A percentile compares a stretch with the other conserved stretches of the same genome.
Conservation (phyloP, 345 rosid species). For the Cardamine occulta region DNA sequence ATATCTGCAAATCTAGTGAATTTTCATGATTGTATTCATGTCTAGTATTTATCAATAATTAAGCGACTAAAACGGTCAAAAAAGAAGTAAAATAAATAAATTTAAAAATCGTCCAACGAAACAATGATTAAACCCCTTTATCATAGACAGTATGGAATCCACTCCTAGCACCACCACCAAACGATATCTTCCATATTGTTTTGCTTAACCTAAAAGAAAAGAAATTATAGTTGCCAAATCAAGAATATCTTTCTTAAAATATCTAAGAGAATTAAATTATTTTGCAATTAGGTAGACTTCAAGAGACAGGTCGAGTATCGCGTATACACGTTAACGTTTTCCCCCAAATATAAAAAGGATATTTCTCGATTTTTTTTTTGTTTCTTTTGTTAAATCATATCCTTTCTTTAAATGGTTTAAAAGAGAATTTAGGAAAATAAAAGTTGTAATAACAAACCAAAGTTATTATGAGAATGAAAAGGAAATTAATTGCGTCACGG, state of each 20-base stretch:
- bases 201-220: constrained; percentile 27
- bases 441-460: constrained; percentile 21
- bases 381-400: not conserved
- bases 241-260: constrained; percentile 5
- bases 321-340: constrained; percentile 24
- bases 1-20: constrained; percentile 10
- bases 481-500: constrained; percentile 48
- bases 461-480: constrained; percentile 32
- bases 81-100: not conserved
- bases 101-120: constrained; percentile 7
- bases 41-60: constrained; percentile 15
- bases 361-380: not conserved
- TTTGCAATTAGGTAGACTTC: not conserved
- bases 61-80: constrained; percentile 21
- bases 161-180: constrained; percentile 44
- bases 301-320: constrained; percentile 11
- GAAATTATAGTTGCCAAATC: constrained; percentile 3
- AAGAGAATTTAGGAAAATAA: constrained; percentile 8
- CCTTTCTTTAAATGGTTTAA: constrained; percentile 30
- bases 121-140: constrained; percentile 42
- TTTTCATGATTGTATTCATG: not conserved
- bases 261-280: not conserved
- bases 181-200: constrained; percentile 17
- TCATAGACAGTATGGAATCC: constrained; percentile 45
- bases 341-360: constrained; percentile 18